phyloP scores from a whole-genome alignment of 441 rosid genomes.

The Erodium chrysanthum region DNA sequence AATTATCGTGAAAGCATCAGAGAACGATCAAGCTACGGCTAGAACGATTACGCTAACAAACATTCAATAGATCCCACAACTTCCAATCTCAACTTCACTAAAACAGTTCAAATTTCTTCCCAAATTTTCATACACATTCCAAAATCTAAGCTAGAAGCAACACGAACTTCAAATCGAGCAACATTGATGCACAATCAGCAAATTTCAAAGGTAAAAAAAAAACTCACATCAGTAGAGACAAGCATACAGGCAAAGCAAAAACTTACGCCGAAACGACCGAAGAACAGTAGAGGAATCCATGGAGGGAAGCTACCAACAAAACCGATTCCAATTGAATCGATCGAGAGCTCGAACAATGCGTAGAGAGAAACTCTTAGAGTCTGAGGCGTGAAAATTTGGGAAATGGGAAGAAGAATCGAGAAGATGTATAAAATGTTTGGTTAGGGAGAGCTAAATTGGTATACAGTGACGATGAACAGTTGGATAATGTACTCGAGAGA shows the following conservation, averaged over 20 bases:
- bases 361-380: background rate
- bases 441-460: conserved; percentile 11
- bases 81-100: background rate
- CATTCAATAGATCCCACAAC: background rate
- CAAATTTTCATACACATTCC: background rate
- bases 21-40: too few species aligned
- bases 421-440: background rate
- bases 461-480: too few species aligned
- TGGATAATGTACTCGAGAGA: background rate
- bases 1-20: too few species aligned
- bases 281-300: conserved; percentile 69
- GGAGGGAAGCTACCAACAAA: conserved; percentile 17
- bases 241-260: background rate
- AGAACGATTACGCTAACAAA: too few species aligned
- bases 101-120: background rate
- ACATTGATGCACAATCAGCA: background rate
- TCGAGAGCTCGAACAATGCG: conserved; percentile 7
- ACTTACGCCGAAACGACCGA: conserved; percentile 49
- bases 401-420: conserved; percentile 12
- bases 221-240: background rate
- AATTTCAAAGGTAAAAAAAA: background rate
- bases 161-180: background rate
- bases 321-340: background rate
- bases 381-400: background rate
- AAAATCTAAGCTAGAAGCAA: background rate